Conservation (phyloP, 805 yeast species). For the Hanseniaspora opuntiae region DNA sequence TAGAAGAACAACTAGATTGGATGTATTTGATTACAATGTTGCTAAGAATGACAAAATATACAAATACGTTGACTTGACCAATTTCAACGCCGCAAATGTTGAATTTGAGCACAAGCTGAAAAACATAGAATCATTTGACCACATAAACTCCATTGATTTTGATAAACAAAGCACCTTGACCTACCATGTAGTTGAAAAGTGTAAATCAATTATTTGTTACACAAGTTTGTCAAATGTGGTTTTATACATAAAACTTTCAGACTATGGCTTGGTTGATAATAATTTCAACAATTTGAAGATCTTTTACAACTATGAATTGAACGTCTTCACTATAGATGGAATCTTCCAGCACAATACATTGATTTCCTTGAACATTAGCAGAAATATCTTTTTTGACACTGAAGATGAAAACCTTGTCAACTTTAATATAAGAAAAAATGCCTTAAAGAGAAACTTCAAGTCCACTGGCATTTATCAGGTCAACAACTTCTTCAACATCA, state of each 20-base stretch:
- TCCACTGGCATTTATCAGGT: background rate
- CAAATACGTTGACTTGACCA: background rate
- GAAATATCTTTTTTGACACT: background rate
- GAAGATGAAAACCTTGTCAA: background rate
- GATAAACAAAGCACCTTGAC: background rate
- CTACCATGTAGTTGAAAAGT: background rate
- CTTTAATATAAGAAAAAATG: background rate
- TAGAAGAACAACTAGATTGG: background rate
- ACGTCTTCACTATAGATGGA: background rate
- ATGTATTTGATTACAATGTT: background rate
- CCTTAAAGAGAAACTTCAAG: background rate
- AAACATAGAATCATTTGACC: background rate
- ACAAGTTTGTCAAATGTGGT: background rate
- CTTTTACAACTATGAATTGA: background rate
- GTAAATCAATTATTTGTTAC: background rate
- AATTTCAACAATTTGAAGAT: background rate
- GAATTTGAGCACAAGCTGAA: background rate
- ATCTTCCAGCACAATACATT: background rate
- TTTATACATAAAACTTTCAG: background rate
- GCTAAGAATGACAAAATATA: background rate
- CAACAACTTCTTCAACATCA: background rate
- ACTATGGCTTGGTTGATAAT: background rate
- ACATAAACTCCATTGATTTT: slow-evolving; percentile 1
- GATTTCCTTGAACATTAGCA: background rate
- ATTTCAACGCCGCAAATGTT: background rate